Evolutionary conservation across 805 yeast species (phyloP).

Genomic region (Yueomyces sp.): DNA sequence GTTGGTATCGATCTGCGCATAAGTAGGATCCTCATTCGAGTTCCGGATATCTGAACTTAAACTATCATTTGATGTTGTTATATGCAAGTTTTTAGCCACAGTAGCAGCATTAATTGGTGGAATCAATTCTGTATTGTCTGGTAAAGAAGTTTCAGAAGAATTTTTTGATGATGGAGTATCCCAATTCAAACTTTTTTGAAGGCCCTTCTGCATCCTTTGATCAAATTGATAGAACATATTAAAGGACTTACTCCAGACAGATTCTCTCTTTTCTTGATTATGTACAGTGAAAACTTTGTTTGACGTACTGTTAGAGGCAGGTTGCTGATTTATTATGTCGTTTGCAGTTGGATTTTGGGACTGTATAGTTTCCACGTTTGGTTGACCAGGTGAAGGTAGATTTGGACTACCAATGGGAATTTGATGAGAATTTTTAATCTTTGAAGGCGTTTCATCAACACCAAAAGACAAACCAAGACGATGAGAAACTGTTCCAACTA

Average conservation of each 20-base stretch:
- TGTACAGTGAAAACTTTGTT: background rate
- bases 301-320: background rate
- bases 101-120: background rate
- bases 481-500: background rate
- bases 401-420: no score
- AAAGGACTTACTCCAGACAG: conserved; percentile 41
- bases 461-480: no score
- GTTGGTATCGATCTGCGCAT: background rate
- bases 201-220: conserved; percentile 48
- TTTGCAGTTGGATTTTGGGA: background rate
- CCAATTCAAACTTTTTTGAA: conserved; percentile 38
- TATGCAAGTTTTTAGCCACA: background rate
- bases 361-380: no score
- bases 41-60: conserved; percentile 33
- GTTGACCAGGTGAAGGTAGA: no score
- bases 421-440: no score
- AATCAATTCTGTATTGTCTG: background rate
- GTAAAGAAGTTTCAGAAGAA: background rate
- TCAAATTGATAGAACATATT: conserved; percentile 56
- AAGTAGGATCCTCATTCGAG: background rate
- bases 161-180: conserved; percentile 1
- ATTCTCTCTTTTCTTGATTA: conserved; percentile 5
- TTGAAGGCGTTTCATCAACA: no score
- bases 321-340: background rate
- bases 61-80: conserved; percentile 17